These are phyloP conservation scores for Zoysia pacifica DNA, from an alignment of 176 grass and related monocot species.

Conservation along the genomic window DNA sequence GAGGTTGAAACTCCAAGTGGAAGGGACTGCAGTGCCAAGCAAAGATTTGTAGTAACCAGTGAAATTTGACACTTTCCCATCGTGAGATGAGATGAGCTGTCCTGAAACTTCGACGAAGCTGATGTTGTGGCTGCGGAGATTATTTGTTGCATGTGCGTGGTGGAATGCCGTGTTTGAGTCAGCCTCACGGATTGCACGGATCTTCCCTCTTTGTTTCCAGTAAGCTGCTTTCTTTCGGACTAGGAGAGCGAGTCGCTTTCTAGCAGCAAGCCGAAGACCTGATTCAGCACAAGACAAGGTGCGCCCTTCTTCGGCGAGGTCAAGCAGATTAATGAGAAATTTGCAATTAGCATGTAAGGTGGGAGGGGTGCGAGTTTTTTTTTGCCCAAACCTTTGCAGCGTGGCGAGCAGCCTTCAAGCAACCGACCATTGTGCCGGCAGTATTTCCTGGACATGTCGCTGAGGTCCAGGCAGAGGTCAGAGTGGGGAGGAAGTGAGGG, in stretches of 20 bases:
- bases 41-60: too few relatives aligned
- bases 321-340: not conserved
- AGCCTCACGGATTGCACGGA: rapidly evolving
- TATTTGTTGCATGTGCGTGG: not conserved
- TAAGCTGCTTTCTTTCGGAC: not conserved
- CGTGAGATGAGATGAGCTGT: too few relatives aligned
- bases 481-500: not conserved
- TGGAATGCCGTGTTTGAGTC: not conserved
- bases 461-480: not conserved
- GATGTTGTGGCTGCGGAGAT: not conserved
- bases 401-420: not conserved
- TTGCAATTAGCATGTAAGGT: not conserved
- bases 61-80: too few relatives aligned
- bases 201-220: not conserved
- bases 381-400: not conserved
- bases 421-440: not conserved
- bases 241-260: not conserved
- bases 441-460: too few relatives aligned
- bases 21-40: too few relatives aligned
- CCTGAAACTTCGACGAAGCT: not conserved
- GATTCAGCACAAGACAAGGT: not conserved
- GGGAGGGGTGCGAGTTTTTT: not conserved
- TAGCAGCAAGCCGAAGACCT: rapidly evolving
- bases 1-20: too few relatives aligned
- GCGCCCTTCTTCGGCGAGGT: not conserved